Base-by-base conservation (phyloP, 352 stramenopile species). In the Phytopythium helicoides region DNA sequence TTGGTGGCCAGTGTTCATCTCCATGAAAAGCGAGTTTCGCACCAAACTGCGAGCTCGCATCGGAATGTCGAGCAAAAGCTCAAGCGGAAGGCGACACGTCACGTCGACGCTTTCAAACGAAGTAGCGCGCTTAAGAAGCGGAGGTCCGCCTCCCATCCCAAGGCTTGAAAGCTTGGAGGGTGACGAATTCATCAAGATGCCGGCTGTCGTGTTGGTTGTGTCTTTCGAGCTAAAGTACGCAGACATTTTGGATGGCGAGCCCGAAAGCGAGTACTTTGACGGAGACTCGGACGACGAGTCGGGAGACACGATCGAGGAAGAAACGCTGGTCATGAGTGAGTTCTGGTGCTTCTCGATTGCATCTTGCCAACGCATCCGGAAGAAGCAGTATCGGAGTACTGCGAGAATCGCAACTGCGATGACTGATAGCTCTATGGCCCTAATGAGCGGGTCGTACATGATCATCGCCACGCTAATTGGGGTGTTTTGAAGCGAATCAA, bases 31-130 rank as follows among this genome's bases (percentile, higher is more conserved):
- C 12, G 52, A 64, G 34, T 61, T 62, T 16, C 74, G 66, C 25
- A 86, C 52, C 4, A 86, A 61, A 39, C 74, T 86, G 9, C 52
- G 64, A 8, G 74, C 71, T 15, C 71, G 74, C 18, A 86, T 70
- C 3, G 74, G 71, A 11, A 40, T 58, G 54, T 77, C 64, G 14
- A 82, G 31, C 12, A 70, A 22, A 1, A 46, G 48, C 28, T 77
- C 64, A 25, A 75, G 54, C 31, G 58, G 60, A 46, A 87, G 40
- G 38, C 54, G 71, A 12, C 60, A 47, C 26, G 54, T 51, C 11
- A 54, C 45, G 37, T 67, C 54, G 9, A 70, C 33, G 36, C 51
- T 21, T 21, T 21, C 36, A 42, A 51, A n/a, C 40, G 46, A 50
- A 6, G 62, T 67, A n/a, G 66, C 49, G 47, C 66, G 62, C 31